Conservation (phyloP, 108 stramenopile species). For the Fistulifera pelliculosa region DNA sequence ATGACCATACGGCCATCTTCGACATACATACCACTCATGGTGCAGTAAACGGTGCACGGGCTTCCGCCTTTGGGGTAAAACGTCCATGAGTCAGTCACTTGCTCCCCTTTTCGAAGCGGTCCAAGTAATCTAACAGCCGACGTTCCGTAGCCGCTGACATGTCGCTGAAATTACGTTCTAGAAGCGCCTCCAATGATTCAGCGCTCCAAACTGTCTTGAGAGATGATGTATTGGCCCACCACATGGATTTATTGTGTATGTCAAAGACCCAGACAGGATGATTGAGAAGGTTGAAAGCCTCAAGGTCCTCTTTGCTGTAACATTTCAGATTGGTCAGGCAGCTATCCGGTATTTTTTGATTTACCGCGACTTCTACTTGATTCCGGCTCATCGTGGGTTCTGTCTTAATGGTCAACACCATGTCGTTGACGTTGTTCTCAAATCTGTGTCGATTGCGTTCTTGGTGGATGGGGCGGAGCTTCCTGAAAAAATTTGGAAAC, state of each 20-base stretch:
- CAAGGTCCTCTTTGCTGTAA: not conserved
- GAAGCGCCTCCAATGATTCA: not conserved
- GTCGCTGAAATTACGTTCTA: slow-evolving; percentile 15
- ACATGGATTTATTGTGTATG: slow-evolving; percentile 19
- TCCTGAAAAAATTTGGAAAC: too few relatives aligned
- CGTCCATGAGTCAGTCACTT: slow-evolving; percentile 30
- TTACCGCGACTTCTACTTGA: too few relatives aligned
- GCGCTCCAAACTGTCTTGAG: slow-evolving; percentile 17
- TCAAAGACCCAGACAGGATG: slow-evolving; percentile 26
- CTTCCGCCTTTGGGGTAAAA: slow-evolving; percentile 31
- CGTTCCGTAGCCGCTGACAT: slow-evolving; percentile 12
- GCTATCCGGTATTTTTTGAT: too few relatives aligned
- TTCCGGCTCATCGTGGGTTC: too few relatives aligned
- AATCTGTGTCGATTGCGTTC: too few relatives aligned
- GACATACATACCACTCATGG: slow-evolving; percentile 11
- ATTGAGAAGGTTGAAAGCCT: slow-evolving; percentile 13
- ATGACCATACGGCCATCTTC: slow-evolving; percentile 13
- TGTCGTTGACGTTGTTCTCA: too few relatives aligned
- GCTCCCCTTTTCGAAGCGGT: slow-evolving; percentile 17
- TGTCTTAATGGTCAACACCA: too few relatives aligned
- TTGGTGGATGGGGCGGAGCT: too few relatives aligned
- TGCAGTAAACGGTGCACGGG: slow-evolving; percentile 17
- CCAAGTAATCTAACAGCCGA: slow-evolving; percentile 15
- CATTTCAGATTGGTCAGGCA: too few relatives aligned
- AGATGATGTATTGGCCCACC: slow-evolving; percentile 20